phyloP scores from a whole-genome alignment of 163 green algal genomes.

The Botryococcus braunii region DNA sequence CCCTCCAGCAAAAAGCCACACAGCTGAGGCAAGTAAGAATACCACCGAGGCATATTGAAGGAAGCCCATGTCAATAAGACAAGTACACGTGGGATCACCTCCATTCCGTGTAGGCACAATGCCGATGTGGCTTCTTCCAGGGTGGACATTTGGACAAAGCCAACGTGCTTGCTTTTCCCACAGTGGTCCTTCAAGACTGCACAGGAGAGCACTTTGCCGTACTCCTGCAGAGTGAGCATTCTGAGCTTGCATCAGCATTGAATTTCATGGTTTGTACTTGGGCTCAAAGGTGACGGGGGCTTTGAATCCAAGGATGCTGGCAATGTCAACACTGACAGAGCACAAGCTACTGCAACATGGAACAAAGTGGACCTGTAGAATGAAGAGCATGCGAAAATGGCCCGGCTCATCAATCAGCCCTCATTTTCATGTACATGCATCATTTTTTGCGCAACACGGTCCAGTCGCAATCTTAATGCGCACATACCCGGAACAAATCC shows the following conservation, averaged over 20 bases:
- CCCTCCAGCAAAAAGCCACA: too few relatives aligned
- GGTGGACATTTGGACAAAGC: slow-evolving; percentile 4
- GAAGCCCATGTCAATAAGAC: not conserved
- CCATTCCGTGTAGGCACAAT: slow-evolving; percentile 2
- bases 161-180: slow-evolving; percentile 5
- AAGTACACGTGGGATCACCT: not conserved
- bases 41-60: not conserved
- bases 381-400: not conserved
- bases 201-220: slow-evolving; percentile 2
- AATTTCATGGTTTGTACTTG: not conserved
- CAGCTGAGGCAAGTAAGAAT: not conserved
- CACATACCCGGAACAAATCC: not conserved
- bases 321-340: not conserved
- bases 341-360: not conserved
- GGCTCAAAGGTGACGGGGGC: not conserved
- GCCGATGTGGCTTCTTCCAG: not conserved
- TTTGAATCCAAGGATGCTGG: not conserved
- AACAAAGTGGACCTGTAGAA: not conserved
- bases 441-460: not conserved
- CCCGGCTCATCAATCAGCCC: not conserved
- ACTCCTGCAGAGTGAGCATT: slow-evolving; percentile 5
- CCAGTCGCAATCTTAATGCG: not conserved
- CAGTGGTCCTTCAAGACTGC: slow-evolving; percentile 1
- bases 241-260: not conserved
- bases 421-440: not conserved